Base-by-base conservation (phyloP, 2,329 filamentous ascomycete genomes). In the Metarhizium sp. region DNA sequence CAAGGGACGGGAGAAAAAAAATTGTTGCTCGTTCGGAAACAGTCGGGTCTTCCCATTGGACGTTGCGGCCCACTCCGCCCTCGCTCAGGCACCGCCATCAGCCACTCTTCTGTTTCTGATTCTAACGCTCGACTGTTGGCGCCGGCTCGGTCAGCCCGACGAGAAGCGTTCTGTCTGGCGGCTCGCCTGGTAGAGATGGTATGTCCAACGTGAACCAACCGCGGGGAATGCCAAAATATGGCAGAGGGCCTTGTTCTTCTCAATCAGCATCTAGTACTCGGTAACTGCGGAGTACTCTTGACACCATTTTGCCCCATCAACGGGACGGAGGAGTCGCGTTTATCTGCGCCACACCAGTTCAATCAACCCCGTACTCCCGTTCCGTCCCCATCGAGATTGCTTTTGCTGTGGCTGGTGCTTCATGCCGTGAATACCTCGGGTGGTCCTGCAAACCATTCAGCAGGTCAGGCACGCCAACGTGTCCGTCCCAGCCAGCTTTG, bases 21-120 rank as follows among this genome's bases (percentile, higher is more conserved):
- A 45, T 32, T 51, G 32, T 51, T 36, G 49, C n/a, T 36, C 11
- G 30, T 16, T 56, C 57, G 54, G 57, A n/a, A 58, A 56, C 36
- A 56, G 36, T 54, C 57, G 57, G 57, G 54, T 50, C 13, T 20
- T 52, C 51, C 42, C 51, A 56, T 53, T 58, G 56, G 56, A 34
- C 43, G 48, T 49, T 42, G 47, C 46, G 46, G 40, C 40, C 52
- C 46, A 55, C 25, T 30, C 46, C 42, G 46, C 50, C 50, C 30
- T 18, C 36, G 49, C 32, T 47, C 51, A 54, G 43, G 51, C 30
- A 50, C 50, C 30, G 25, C n/a, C 20, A 25, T 45, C 51, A 50
- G 47, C 53, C 48, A 55, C 36, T 16, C 13, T 16, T 40, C 11
- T 40, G 38, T 36, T 36, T 13, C 34, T 36, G 38, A 16, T 40